Base-by-base conservation (phyloP, 2,329 filamentous ascomycete genomes). In the Sarocladiaceae sp. region DNA sequence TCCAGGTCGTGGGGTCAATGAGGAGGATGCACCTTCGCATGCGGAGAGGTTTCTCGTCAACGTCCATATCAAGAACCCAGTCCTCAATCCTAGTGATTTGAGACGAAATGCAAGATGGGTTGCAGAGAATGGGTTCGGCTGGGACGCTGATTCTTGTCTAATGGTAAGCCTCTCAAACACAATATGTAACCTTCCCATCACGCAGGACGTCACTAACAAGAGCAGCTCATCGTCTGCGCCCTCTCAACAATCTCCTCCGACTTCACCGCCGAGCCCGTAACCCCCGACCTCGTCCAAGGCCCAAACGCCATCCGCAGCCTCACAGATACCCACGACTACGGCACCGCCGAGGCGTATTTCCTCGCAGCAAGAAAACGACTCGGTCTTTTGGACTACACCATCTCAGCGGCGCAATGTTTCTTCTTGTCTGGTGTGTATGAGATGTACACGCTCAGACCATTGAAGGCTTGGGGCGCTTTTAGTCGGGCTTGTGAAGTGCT, bases 361-460 rank as follows among this genome's bases (percentile, higher is more conserved):
- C 10, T 48, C 12, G 44, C 44, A 15, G 44, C 44, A 25, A 15
- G 26, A 26, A 48, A 48, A 26, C 44, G 44, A 29, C 2, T 48
- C 4, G 44, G 44, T 26, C 22, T 48, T 17, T 25, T 26, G 13
- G 44, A 40, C 8, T 40, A 22, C 36, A 22, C 36, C 29, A 33
- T 33, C 29, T 33, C 29, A 33, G 29, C 29, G 10, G 29, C 29
- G 8, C 29, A 33, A 33, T 33, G 29, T 15, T 33, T 33, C 29
- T 33, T 33, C 29, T 15, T 33, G 10, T 33, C 29, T 8, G 29
- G 29, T 10, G 69, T 72, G 3, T 67, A 67, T 54, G 57, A 66
- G 20, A 71, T 72, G 69, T 71, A 71, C 53, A 69, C 62, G 1
- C 54, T 74, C 8, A 62, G 65, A n/a, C 65, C 69, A 25, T 51